phyloP scores from a whole-genome alignment of 768 basidiomycete genomes.

The Boletales sp. region DNA sequence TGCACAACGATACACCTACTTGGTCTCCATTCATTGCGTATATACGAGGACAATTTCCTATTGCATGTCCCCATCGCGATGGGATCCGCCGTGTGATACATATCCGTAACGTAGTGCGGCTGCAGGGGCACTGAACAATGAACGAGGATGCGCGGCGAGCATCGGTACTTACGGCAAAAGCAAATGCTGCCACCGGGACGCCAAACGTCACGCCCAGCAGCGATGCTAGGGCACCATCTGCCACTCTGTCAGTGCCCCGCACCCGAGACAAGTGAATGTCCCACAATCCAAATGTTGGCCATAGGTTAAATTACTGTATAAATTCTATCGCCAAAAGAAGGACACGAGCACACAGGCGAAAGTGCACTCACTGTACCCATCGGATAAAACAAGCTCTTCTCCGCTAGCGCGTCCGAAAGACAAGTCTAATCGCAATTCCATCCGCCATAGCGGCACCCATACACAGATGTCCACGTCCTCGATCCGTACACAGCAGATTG shows the following conservation, averaged over 20 bases:
- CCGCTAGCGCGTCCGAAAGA: conserved; percentile 66
- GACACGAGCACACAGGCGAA: background rate
- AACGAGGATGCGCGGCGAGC: background rate
- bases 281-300: conserved; percentile 84
- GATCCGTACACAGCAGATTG: conserved; percentile 82
- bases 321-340: conserved; percentile 48
- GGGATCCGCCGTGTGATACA: conserved; percentile 94
- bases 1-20: conserved; percentile 36
- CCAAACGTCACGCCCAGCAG: conserved; percentile 89
- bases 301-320: conserved; percentile 93
- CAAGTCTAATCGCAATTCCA: conserved; percentile 83
- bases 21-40: conserved; percentile 80
- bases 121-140: conserved; percentile 19
- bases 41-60: too few relatives aligned
- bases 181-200: conserved; percentile 76
- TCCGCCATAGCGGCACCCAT: conserved; percentile 78
- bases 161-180: conserved; percentile 59
- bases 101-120: conserved; percentile 83
- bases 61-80: conserved; percentile 85
- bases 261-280: conserved; percentile 54
- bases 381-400: conserved; percentile 86
- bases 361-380: conserved; percentile 70
- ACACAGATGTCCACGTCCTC: conserved; percentile 95
- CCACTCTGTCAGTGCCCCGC: conserved; percentile 22
- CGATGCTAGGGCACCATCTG: conserved; percentile 66